phyloP scores from a whole-genome alignment of 169 alveolate species.

The Cryptosporidium andersoni region DNA sequence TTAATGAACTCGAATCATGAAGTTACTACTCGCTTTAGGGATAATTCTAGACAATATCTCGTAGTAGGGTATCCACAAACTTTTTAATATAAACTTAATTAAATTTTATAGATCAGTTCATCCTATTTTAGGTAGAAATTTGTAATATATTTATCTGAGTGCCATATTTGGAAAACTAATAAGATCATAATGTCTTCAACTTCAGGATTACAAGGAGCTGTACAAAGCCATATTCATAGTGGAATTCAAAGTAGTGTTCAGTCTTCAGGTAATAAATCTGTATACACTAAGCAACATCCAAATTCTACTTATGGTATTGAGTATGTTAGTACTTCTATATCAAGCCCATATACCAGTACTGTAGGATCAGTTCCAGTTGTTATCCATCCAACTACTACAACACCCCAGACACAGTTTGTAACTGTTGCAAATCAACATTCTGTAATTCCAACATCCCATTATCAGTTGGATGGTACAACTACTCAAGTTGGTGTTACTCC shows the following conservation, averaged over 20 bases:
- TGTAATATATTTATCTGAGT: too few species aligned
- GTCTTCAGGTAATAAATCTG: slow-evolving; percentile 4
- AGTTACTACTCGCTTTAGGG: too few species aligned
- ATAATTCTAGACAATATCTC: too few species aligned
- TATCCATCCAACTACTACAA: slow-evolving; percentile 28
- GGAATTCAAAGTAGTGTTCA: slow-evolving; percentile 8
- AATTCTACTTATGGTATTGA: slow-evolving; percentile 12
- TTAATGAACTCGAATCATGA: too few species aligned
- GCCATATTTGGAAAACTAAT: slow-evolving; percentile 2
- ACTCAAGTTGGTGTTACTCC: slow-evolving; percentile 15
- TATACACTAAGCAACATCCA: slow-evolving; percentile 23
- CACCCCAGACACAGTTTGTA: slow-evolving; percentile 19
- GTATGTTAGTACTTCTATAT: slow-evolving; percentile 16
- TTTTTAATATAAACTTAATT: too few species aligned
- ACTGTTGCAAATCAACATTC: slow-evolving; percentile 20
- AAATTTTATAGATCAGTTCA: too few species aligned
- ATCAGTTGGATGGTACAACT: not conserved
- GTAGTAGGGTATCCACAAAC: too few species aligned
- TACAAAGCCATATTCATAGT: not conserved
- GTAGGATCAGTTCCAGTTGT: slow-evolving; percentile 60
- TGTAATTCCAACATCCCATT: slow-evolving; percentile 3
- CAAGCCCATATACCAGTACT: slow-evolving; percentile 33
- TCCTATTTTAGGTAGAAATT: too few species aligned
- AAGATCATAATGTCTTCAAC: not conserved
- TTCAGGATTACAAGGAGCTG: not conserved